Evolutionary conservation across 139 green algal genomes (phyloP).

Genomic region (Chlamydomonas sp.): DNA sequence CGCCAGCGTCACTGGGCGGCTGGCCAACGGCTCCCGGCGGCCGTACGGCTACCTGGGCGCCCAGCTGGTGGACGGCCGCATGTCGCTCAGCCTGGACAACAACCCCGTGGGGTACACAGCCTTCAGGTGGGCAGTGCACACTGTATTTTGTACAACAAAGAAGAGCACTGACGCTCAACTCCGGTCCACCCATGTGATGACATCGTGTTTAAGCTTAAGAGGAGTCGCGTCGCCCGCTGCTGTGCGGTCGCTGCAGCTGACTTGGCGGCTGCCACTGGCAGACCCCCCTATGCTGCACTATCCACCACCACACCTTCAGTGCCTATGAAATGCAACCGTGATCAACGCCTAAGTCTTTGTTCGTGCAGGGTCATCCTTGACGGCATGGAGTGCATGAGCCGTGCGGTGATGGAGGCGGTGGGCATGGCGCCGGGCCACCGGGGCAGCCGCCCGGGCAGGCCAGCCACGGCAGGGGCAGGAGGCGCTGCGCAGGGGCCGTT

Average conservation of each 20-base stretch:
- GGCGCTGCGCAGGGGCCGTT: too few relatives aligned
- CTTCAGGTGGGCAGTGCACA: neutral
- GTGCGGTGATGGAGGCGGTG: neutral
- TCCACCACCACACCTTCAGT: too few relatives aligned
- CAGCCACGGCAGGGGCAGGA: too few relatives aligned
- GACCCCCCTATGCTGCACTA: too few relatives aligned
- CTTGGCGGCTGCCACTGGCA: too few relatives aligned
- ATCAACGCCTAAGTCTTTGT: neutral
- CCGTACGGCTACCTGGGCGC: slow-evolving; percentile 12
- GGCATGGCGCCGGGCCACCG: neutral
- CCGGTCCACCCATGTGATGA: too few relatives aligned
- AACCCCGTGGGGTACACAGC: slow-evolving; percentile 44
- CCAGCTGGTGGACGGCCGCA: slow-evolving; percentile 37
- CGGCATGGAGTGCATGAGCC: slow-evolving; percentile 17
- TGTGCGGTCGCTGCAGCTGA: too few relatives aligned
- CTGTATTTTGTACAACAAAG: too few relatives aligned
- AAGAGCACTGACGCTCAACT: too few relatives aligned
- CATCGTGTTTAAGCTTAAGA: too few relatives aligned
- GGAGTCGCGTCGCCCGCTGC: too few relatives aligned
- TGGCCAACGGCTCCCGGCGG: neutral
- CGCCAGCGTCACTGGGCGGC: neutral
- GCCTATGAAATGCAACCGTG: too few relatives aligned
- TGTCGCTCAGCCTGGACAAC: slow-evolving; percentile 36
- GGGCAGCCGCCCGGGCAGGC: neutral
- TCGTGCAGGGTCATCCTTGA: slow-evolving; percentile 22